Evolutionary conservation across 2,329 filamentous ascomycete species (phyloP).

Genomic region (Alternaria tenuissima): DNA sequence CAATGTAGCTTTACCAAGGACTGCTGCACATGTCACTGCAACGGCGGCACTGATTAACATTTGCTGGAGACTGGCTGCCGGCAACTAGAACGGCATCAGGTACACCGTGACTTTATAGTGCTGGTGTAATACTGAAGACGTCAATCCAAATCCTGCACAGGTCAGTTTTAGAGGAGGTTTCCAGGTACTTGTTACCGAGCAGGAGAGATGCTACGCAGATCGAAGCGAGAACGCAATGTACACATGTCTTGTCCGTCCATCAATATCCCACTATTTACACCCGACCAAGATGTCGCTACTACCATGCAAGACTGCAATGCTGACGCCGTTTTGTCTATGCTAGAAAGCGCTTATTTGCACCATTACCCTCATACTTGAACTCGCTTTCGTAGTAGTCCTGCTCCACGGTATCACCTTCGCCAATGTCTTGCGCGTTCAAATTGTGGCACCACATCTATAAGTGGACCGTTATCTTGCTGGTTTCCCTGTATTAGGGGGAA

Average conservation of each 20-base stretch:
- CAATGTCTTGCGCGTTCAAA: neutral
- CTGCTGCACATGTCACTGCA: conserved; percentile 28
- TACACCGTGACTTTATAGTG: neutral
- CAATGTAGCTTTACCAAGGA: conserved; percentile 29
- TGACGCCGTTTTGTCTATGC: neutral
- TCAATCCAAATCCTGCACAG: neutral
- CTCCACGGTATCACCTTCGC: neutral
- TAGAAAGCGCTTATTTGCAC: neutral
- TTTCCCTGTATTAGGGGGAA: neutral
- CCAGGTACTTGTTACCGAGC: neutral
- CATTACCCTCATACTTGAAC: neutral
- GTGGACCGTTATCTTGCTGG: neutral
- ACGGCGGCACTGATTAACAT: conserved; percentile 34
- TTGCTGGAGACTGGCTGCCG: conserved; percentile 32
- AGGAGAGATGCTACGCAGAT: neutral
- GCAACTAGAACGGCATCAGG: conserved; percentile 18
- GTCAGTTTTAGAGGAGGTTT: neutral
- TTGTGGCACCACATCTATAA: neutral
- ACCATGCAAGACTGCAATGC: neutral
- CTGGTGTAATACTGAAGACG: neutral
- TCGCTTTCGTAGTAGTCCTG: neutral
- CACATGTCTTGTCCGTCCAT: neutral
- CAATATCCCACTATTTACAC: neutral
- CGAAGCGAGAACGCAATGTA: neutral
- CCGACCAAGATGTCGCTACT: neutral